Evolutionary conservation across 2,329 filamentous ascomycete genomes (phyloP).

Genomic region (Domatiomyces globalis): DNA sequence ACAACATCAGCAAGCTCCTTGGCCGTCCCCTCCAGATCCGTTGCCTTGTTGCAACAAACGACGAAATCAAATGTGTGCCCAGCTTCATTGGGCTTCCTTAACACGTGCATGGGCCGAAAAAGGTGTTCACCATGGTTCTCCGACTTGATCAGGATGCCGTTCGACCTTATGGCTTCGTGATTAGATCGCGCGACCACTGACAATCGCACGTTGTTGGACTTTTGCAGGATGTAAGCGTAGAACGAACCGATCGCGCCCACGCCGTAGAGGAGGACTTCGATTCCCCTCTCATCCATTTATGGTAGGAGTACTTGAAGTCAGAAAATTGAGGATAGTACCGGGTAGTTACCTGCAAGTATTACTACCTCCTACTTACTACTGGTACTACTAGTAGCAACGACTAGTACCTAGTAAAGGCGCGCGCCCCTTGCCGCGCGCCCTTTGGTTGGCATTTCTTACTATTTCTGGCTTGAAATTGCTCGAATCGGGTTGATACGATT

Average conservation of each 20-base stretch:
- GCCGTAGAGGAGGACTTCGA: background rate
- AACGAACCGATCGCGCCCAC: background rate
- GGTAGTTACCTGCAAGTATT: no score
- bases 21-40: slow-evolving; percentile 50
- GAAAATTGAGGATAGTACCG: no score
- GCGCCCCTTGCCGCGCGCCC: no score
- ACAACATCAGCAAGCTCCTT: slow-evolving; percentile 35
- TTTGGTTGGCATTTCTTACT: no score
- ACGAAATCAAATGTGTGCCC: slow-evolving; percentile 23
- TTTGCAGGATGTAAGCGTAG: slow-evolving; percentile 41
- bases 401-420: no score
- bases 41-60: slow-evolving; percentile 29
- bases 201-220: slow-evolving; percentile 27
- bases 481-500: no score
- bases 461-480: background rate
- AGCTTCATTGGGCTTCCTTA: slow-evolving; percentile 26
- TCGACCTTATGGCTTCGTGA: slow-evolving; percentile 23
- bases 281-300: background rate
- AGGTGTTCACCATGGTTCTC: slow-evolving; percentile 28
- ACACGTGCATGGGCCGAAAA: slow-evolving; percentile 25
- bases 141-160: slow-evolving; percentile 28
- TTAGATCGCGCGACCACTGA: slow-evolving; percentile 33
- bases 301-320: no score
- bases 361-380: no score
- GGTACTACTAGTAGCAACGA: no score